Conservation (phyloP, 257 asterid species). For the Gentiana straminea region DNA sequence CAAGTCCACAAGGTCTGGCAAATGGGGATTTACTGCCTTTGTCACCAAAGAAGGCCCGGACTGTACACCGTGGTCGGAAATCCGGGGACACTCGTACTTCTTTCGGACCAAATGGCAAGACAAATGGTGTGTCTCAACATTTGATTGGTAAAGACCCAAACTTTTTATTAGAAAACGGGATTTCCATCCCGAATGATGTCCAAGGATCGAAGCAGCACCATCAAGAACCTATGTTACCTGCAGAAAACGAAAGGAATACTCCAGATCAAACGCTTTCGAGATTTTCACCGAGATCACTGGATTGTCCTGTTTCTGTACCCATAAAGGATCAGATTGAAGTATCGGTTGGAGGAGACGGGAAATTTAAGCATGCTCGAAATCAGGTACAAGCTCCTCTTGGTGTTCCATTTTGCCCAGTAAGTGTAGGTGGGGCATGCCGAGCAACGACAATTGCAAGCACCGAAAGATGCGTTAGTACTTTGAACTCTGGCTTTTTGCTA, state of each 20-base stretch:
- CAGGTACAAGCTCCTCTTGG: conserved; percentile 78
- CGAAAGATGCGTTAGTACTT: conserved; percentile 34
- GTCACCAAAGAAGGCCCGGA: conserved; percentile 62
- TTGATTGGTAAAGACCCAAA: conserved; percentile 23
- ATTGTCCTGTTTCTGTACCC: conserved; percentile 31
- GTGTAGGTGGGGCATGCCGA: conserved; percentile 62
- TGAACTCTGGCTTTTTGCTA: conserved; percentile 39
- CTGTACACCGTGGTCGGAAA: conserved; percentile 44
- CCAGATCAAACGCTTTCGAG: conserved; percentile 19
- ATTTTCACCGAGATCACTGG: conserved; percentile 25
- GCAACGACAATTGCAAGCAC: conserved; percentile 31
- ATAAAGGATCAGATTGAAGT: conserved; percentile 29
- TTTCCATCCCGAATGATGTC: conserved; percentile 23
- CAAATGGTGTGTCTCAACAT: conserved; percentile 27
- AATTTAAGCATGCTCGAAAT: conserved; percentile 37
- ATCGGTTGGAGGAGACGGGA: conserved; percentile 26
- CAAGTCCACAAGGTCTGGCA: conserved; percentile 39
- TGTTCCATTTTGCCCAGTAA: conserved; percentile 52
- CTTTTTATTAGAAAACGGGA: conserved; percentile 44
- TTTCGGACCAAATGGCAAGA: conserved; percentile 47
- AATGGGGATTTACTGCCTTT: conserved; percentile 54
- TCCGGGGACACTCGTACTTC: conserved; percentile 50
- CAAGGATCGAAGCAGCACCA: conserved; percentile 39
- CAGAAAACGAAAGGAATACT: conserved; percentile 19
- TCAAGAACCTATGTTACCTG: conserved; percentile 24